Evolutionary conservation across 768 basidiomycete species (phyloP).

Genomic region (Gloeophyllum trabeum): DNA sequence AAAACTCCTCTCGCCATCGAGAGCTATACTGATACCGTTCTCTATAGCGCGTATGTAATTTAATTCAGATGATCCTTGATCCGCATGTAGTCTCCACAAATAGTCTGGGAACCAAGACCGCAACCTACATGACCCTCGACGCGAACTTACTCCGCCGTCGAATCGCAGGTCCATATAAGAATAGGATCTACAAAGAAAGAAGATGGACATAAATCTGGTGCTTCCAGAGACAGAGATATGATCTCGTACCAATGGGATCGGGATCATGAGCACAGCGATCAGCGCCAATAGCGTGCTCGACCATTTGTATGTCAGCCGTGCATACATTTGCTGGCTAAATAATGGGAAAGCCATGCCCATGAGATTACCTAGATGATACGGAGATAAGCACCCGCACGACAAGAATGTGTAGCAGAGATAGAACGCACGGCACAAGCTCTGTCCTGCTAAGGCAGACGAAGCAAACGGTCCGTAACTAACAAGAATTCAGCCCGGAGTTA

Average conservation of each 20-base stretch:
- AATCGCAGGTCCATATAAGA: conserved; percentile 20
- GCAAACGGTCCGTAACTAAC: conserved; percentile 35
- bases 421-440: conserved; percentile 31
- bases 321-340: conserved; percentile 35
- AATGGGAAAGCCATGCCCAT: conserved; percentile 35
- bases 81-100: no score
- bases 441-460: conserved; percentile 43
- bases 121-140: neutral
- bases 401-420: no score
- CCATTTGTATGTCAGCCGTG: conserved; percentile 35
- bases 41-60: no score
- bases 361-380: conserved; percentile 21
- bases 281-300: conserved; percentile 29
- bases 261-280: conserved; percentile 30
- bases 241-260: conserved; percentile 32
- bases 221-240: neutral
- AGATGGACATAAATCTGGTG: neutral
- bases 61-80: no score
- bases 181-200: conserved; percentile 11
- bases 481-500: no score
- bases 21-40: no score
- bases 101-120: neutral
- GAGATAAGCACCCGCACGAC: no score
- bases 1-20: no score
- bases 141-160: conserved; percentile 17